Evolutionary conservation across 2,329 filamentous ascomycete genomes (phyloP).

Genomic region (Fusarium secorum): DNA sequence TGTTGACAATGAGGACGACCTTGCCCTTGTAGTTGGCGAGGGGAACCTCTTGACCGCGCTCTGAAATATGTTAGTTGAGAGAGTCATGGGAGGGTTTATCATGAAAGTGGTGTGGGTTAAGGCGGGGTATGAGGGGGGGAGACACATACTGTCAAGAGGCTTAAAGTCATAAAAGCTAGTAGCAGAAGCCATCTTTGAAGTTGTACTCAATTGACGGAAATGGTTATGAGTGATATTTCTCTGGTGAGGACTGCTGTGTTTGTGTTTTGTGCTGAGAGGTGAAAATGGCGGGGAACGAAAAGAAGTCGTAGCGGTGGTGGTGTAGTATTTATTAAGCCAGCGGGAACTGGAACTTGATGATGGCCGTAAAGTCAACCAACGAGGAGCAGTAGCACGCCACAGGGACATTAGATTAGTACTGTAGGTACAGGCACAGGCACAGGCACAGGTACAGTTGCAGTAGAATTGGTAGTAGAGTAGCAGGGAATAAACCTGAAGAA

Average conservation of each 20-base stretch:
- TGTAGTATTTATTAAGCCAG: constrained; percentile 31
- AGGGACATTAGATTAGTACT: constrained; percentile 12
- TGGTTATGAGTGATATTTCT: not conserved
- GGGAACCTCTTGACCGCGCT: constrained; percentile 72
- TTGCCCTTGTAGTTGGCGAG: constrained; percentile 83
- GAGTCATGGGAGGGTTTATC: not conserved
- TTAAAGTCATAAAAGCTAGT: constrained; percentile 81
- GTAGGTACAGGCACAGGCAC: too few species aligned
- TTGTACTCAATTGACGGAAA: constrained; percentile 5
- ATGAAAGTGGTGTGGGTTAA: not conserved
- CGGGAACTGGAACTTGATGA: constrained; percentile 8
- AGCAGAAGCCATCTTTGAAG: constrained; percentile 51
- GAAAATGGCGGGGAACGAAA: constrained; percentile 22
- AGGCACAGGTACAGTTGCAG: not conserved
- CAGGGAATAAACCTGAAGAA: not conserved
- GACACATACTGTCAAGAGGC: constrained; percentile 76
- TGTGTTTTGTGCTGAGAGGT: constrained; percentile 22
- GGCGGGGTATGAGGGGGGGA: not conserved
- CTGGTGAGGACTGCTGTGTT: constrained; percentile 2
- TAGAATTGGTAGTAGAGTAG: not conserved
- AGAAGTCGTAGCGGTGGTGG: constrained; percentile 1
- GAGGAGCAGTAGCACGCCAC: constrained; percentile 20
- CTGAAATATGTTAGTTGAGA: constrained; percentile 38
- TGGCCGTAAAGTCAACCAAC: constrained; percentile 2
- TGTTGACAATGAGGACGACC: constrained; percentile 96